These are phyloP conservation scores for Teratosphaeria epicoccoides DNA, from an alignment of 2,329 filamentous ascomycete genomes.

Conservation along the genomic window DNA sequence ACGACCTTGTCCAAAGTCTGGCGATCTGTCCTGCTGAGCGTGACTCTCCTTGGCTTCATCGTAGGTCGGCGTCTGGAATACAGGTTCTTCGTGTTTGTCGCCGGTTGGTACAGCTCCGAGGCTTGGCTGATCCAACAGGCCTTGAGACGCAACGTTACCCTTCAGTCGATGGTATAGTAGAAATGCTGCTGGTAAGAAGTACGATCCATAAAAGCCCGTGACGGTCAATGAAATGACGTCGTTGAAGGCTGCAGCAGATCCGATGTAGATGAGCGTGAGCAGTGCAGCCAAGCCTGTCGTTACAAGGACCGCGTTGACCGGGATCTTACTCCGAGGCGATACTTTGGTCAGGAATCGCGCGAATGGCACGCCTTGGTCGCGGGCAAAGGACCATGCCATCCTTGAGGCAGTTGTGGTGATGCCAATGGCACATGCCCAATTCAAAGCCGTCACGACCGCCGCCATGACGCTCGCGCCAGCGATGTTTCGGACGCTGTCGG, in stretches of 20 bases:
- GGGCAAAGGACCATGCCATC: conserved; percentile 33
- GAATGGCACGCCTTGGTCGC: conserved; percentile 33
- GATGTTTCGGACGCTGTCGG: conserved; percentile 33
- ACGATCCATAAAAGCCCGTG: conserved; percentile 35
- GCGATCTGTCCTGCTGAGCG: not conserved
- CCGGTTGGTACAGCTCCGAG: not conserved
- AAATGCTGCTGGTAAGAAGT: conserved; percentile 31
- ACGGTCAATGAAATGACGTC: conserved; percentile 36
- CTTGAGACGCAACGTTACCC: conserved; percentile 29
- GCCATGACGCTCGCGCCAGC: conserved; percentile 39
- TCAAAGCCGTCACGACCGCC: conserved; percentile 30
- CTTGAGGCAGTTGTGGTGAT: conserved; percentile 32
- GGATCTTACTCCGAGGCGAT: conserved; percentile 18
- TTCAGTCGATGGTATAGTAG: conserved; percentile 33
- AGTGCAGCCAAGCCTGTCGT: conserved; percentile 44
- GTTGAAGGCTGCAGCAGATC: conserved; percentile 33
- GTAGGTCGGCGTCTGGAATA: not conserved
- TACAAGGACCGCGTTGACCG: conserved; percentile 26
- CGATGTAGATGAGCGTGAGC: conserved; percentile 35
- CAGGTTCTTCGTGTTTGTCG: not conserved
- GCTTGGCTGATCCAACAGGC: conserved; percentile 12
- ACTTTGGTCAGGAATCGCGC: conserved; percentile 27
- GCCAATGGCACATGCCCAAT: conserved; percentile 25
- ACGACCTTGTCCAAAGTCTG: conserved; percentile 2
- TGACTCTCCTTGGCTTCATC: not conserved